phyloP scores from a whole-genome alignment of 805 yeast genomes.

The Scheffersomyces amazonensis region DNA sequence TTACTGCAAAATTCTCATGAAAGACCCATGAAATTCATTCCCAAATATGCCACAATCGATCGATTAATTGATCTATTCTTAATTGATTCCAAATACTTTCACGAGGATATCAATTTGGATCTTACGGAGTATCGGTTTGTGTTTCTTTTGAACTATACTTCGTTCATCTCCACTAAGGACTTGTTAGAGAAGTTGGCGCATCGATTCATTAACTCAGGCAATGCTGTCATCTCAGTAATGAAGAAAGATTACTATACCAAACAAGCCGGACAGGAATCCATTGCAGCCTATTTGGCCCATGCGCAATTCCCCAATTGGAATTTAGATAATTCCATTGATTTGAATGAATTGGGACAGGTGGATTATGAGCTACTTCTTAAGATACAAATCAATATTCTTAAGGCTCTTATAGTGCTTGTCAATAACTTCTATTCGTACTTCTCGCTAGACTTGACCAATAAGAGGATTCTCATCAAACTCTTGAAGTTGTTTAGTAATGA shows the following conservation, averaged over 20 bases:
- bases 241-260: slow-evolving; percentile 21
- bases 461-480: slow-evolving; percentile 58
- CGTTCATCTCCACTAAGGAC: slow-evolving; percentile 38
- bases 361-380: slow-evolving; percentile 69
- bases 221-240: slow-evolving; percentile 44
- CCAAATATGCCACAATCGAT: slow-evolving; percentile 61
- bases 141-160: slow-evolving; percentile 38
- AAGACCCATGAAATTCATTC: slow-evolving; percentile 22
- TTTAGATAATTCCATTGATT: slow-evolving; percentile 30
- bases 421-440: slow-evolving; percentile 74
- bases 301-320: slow-evolving; percentile 63
- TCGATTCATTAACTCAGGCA: slow-evolving; percentile 40
- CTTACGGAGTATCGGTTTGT: slow-evolving; percentile 40
- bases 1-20: not conserved
- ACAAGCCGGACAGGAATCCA: slow-evolving; percentile 6
- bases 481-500: slow-evolving; percentile 68
- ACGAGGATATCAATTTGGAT: slow-evolving; percentile 29
- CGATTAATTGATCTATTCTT: slow-evolving; percentile 78
- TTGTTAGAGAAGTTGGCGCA: slow-evolving; percentile 39
- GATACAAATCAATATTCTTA: slow-evolving; percentile 79
- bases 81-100: slow-evolving; percentile 61
- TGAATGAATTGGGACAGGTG: slow-evolving; percentile 43
- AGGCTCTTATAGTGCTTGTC: slow-evolving; percentile 68
- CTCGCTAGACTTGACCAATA: slow-evolving; percentile 61
- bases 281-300: not conserved